These are phyloP conservation scores for Komagataella ulmi DNA, from an alignment of 805 yeast species.

Conservation along the genomic window DNA sequence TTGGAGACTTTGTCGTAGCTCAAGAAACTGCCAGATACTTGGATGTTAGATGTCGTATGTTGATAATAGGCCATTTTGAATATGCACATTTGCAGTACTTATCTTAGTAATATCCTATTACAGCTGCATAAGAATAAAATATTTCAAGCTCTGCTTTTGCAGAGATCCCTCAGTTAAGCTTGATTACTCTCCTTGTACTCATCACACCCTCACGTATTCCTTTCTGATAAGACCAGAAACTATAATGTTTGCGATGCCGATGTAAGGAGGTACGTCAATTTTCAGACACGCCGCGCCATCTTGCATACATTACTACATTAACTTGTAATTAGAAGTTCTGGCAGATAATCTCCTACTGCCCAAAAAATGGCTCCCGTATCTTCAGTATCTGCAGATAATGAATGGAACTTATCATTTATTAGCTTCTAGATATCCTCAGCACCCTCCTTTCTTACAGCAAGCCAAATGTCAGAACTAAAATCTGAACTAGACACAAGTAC, in stretches of 20 bases:
- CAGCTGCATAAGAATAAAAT: no score
- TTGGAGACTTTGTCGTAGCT: no score
- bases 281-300: background rate
- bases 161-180: no score
- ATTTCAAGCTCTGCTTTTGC: no score
- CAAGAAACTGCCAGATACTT: no score
- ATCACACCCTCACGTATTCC: no score
- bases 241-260: background rate
- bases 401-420: background rate
- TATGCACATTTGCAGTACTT: no score
- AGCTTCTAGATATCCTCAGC: background rate
- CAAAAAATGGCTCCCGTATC: no score
- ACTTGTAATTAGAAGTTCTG: background rate
- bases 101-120: no score
- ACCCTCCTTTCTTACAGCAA: background rate
- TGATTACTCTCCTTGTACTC: no score
- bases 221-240: background rate
- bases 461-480: background rate
- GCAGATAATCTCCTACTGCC: background rate
- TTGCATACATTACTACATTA: background rate
- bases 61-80: no score
- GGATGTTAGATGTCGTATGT: background rate
- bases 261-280: background rate
- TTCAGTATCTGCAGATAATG: background rate
- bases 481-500: constrained; percentile 12